Base-by-base conservation (phyloP, 345 rosid species). In the Passiflora organensis region DNA sequence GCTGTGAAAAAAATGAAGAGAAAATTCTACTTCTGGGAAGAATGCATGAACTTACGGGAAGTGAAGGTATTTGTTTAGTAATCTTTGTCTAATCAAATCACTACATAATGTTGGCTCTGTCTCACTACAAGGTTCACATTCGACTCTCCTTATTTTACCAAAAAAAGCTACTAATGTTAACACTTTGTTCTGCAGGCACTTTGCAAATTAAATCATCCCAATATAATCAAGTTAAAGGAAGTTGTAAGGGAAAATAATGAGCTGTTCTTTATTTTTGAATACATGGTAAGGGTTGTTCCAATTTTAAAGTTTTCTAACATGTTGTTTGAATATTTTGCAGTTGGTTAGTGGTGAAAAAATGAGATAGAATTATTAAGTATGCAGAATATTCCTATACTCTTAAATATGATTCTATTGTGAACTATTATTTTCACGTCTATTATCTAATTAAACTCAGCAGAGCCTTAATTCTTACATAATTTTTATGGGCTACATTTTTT, bases 1-100 rank as follows among this genome's bases (percentile, higher is more conserved):
- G 97, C 96, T 65, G 89, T 91, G 42, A 91, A 91, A 80, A 87
- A 77, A 79, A 91, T 91, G 97, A 91, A 91, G 78, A 79, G 95
- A 58, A 87, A 85, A 53, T 91, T 87, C 69, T 85, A 82, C 59
- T 83, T 72, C 55, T 91, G 97, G 97, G 96, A 85, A 72, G 96
- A 91, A 32, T 91, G 91, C 66, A 76, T 80, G 75, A 87, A 83
- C 67, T 75, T 91, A 64, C 71, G 95, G 69, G 97, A 91, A 84
- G 89, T 91, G 46, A 91, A 91, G 89, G 97, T 90, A 56, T 42
- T n/a, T n/a, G n/a, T n/a, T n/a, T 62, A 12, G 50, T 66, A 39
- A 23, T 19, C 39, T 49, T 65, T 36, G 39, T 28, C 45, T 61
- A 1, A 17, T 59, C 32, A 54, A n/a, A n/a, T 28, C 8, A 28